Evolutionary conservation across 495 filamentous ascomycete genomes (phyloP).

Genomic region (Saxophila tyrrhenica): DNA sequence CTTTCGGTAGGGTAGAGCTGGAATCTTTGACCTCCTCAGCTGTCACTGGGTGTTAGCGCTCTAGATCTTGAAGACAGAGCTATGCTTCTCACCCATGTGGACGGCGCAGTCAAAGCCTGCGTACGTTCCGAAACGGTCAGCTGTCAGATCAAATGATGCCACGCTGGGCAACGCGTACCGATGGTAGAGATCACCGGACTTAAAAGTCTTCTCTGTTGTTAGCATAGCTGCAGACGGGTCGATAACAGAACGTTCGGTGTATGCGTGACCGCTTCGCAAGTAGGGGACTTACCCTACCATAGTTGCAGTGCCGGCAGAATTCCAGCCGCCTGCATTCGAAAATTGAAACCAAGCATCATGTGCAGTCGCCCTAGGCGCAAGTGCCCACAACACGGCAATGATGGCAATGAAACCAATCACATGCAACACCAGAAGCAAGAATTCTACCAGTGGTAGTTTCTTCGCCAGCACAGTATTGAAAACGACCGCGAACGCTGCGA

Average conservation of each 20-base stretch:
- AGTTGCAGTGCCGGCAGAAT: constrained; percentile 3
- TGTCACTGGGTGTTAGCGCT: background rate
- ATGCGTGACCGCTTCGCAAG: background rate
- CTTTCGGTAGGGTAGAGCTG: constrained; percentile 3
- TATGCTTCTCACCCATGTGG: constrained; percentile 14
- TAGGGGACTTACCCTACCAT: constrained; percentile 6
- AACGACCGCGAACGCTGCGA: constrained; percentile 6
- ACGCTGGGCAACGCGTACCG: background rate
- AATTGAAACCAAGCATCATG: constrained; percentile 22
- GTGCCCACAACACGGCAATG: constrained; percentile 22
- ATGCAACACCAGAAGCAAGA: constrained; percentile 10
- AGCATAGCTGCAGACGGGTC: background rate
- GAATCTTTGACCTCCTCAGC: constrained; percentile 17
- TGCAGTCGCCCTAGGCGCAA: constrained; percentile 17
- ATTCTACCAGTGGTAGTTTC: constrained; percentile 14
- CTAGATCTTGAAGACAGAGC: background rate
- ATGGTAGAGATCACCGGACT: background rate
- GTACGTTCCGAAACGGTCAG: background rate
- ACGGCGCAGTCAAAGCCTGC: background rate
- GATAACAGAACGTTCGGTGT: background rate
- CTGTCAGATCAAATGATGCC: background rate
- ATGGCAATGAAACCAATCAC: constrained; percentile 16
- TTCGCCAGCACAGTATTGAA: constrained; percentile 12
- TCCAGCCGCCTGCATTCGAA: constrained; percentile 26
- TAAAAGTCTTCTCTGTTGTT: background rate